Evolutionary conservation across 768 basidiomycete species (phyloP), one percentile per base, ranked within the genome.

Genomic region (Boletus huronensis): DNA sequence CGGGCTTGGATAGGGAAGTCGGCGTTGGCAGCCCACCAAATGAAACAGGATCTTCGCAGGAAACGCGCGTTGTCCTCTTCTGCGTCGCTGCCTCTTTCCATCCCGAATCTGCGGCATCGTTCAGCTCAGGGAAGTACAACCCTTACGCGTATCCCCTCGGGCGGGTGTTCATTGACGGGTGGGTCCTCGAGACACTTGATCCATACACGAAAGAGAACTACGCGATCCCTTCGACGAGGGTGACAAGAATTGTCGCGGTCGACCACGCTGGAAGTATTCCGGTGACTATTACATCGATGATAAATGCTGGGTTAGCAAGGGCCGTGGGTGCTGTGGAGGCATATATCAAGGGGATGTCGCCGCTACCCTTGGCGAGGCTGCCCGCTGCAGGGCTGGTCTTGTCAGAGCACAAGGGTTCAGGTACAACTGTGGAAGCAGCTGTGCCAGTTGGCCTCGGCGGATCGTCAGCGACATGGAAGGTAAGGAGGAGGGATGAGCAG

Each of bases 161-260:
- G 2, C 83, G 88, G 14, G 76, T 93, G 32, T 85, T 90, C 59
- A 74, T 99, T 6, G 94, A 98, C 64, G 96, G 90, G 2, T 99
- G 97, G 97, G 84, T 96, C 31, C 72, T 97, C 63, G 94, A 99
- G 75, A 98, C 96, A 4, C 80, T 98, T 44, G 96, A 98, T 65
- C 94, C 95, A 0, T 98, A 98, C 61, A 88, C 92, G 23, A 87
- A 86, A 56, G 93, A 96, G 71, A 93, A 92, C 59, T 96, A 93
- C 65, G 82, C 92, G 13, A 96, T 98, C 42, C 97, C 95, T 1
- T 97, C 93, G 4, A 92, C 94, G 36, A 74, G 88, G 44, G 95
- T 92, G 69, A 93, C 89, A 41, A 79, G 90, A 53, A 76, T 96
- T 38, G 83, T 90, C 3, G 88, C 90, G 1, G 80, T 94, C 54